These are phyloP conservation scores for Lepraria neglecta DNA, from an alignment of 495 filamentous ascomycete genomes.

Conservation along the genomic window DNA sequence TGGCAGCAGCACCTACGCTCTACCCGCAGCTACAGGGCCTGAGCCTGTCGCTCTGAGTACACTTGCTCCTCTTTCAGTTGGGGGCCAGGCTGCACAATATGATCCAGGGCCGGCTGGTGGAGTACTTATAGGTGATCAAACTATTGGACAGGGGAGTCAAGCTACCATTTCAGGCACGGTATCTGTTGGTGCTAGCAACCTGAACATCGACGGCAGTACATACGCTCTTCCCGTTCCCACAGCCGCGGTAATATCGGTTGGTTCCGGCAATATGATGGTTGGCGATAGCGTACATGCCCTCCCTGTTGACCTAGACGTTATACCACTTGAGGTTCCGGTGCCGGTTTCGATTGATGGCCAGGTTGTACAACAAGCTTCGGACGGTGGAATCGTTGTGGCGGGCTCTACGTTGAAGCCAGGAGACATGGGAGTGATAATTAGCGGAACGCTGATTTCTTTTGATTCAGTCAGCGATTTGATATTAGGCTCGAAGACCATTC, in stretches of 20 bases:
- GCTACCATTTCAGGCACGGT: background rate
- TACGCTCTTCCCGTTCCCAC: too few relatives aligned
- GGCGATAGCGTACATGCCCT: too few relatives aligned
- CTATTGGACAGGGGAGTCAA: background rate
- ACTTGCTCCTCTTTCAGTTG: slow-evolving; percentile 1
- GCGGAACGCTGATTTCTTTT: slow-evolving; percentile 1
- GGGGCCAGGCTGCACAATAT: background rate
- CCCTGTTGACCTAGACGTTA: too few relatives aligned
- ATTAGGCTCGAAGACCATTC: background rate
- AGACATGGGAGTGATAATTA: background rate
- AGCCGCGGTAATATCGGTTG: too few relatives aligned
- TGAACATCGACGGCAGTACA: too few relatives aligned
- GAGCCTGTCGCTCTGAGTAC: background rate
- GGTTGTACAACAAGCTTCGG: background rate
- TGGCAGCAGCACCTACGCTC: slow-evolving; percentile 1
- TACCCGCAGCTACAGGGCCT: background rate
- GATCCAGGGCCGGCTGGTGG: background rate
- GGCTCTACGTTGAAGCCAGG: background rate
- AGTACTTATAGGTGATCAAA: slow-evolving; percentile 3
- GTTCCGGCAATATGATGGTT: too few relatives aligned
- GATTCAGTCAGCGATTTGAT: background rate
- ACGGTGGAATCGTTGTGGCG: background rate
- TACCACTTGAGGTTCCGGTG: too few relatives aligned
- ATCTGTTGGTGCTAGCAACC: background rate
- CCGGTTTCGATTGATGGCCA: background rate